Base-by-base conservation (phyloP, 164 flowering plant species). In the Amborella trichopoda region DNA sequence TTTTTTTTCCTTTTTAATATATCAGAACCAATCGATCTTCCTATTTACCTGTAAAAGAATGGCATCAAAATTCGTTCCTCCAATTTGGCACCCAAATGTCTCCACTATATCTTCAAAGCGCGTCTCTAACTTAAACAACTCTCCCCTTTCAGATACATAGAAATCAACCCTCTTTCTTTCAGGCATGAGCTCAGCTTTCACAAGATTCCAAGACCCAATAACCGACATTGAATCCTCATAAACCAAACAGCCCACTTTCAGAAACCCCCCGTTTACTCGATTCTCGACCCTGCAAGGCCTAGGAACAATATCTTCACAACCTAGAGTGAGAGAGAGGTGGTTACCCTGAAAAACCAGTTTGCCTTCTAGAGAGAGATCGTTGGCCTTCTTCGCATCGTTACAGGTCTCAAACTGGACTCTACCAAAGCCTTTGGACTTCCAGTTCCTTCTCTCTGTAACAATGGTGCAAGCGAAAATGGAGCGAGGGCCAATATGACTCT, bases 381-480 rank as follows among this genome's bases (percentile, higher is more conserved):
- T 33, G 9, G 79, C 82, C 5, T 38, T 32, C 50, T 43, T 46
- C 26, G 64, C 75, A 25, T 61, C 44, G 2, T 65, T 62, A 6
- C 67, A 59, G 51, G 74, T 55, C n/a, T 79, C 64, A 67, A 91
- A 87, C 50, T 91, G 99, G 28, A 88, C 95, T 11, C 83, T 68
- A 17, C 91, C 96, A 23, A 36, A 44, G 52, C 88, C 94, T 23
- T 74, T 71, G 14, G 95, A 74, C 46, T 76, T 87, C 96, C 99
- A 91, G 74, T 82, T 78, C 24, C 60, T 65, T 43, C 52, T 77
- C n/a, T 74, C 83, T 0, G 96, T 64, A 49, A 44, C 16, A 61
- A 91, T 84, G 26, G 77, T 83, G 26, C 74, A 18, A 33, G 99
- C 96, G 60, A 62, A 83, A 57, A 91, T 67, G 23, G 89, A 55